Evolutionary conservation across 768 basidiomycete species (phyloP), one percentile per base, ranked within the genome.

Genomic region (Paxillus rubicundulus): DNA sequence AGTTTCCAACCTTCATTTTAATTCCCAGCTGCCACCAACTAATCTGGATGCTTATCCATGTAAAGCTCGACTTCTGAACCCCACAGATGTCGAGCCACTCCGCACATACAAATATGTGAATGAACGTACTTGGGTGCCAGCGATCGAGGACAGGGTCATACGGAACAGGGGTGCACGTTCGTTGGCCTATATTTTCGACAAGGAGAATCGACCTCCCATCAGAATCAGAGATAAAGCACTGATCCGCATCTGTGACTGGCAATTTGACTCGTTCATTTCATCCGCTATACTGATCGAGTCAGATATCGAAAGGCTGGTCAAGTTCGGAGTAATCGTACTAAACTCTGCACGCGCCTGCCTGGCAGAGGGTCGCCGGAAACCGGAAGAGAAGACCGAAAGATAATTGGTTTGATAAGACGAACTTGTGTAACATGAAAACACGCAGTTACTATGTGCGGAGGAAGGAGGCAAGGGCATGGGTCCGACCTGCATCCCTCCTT

Each of bases 311-410:
- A 17, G 33, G 33, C 18, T 47, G 17, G 47, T 64, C 59, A 61
- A n/a, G 61, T 54, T 66, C 56, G 46, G 50, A 54, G 46, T 34
- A 52, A 38, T 50, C 45, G 12, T 8, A 24, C 43, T 51, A 44
- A 18, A 20, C 50, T 46, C 34, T 13, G 28, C 13, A 9, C 45
- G 50, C 36, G 57, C 53, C 51, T 53, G 54, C 37, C 52, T 48
- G 49, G 8, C 10, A 17, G 18, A 27, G 39, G 41, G 50, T 44
- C 30, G 47, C 48, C 50, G 49, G 21, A 21, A 45, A 42, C 24
- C 48, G 44, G 24, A 41, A 36, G 17, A 48, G 45, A 49, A 48
- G 37, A 44, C 42, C 17, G 36, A n/a, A n/a, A 44, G 44, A 49
- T 46, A 34, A 52, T 45, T 41, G 4, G 39, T 42, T 27, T 33